These are phyloP conservation scores for Gaertneriomyces semiglobifer DNA, from an alignment of 192 early-diverging fungal species.

Conservation along the genomic window DNA sequence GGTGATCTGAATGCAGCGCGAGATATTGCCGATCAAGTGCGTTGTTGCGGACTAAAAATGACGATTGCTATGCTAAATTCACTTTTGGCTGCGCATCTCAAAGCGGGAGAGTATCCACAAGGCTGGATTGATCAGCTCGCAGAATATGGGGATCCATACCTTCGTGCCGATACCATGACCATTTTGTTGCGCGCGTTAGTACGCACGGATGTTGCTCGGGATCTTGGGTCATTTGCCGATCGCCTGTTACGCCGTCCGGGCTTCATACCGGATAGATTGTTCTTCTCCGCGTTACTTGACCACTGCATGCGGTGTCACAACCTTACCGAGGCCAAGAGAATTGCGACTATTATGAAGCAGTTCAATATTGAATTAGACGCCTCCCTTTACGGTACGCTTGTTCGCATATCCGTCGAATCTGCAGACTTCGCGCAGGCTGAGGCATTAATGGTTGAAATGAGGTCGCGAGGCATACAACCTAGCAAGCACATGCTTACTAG, in stretches of 20 bases:
- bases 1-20: not conserved
- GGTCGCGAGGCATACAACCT: not conserved
- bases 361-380: not conserved
- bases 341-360: not conserved
- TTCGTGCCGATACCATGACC: not conserved
- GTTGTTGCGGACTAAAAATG: not conserved
- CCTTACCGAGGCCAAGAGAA: not conserved
- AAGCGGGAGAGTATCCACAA: not conserved
- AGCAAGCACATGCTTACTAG: not conserved
- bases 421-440: not conserved
- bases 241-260: not conserved
- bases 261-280: not conserved
- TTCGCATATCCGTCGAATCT: too few relatives aligned
- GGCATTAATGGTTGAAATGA: not conserved
- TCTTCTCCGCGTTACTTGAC: not conserved
- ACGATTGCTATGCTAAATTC: slow-evolving; percentile 3
- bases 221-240: too few relatives aligned
- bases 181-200: not conserved
- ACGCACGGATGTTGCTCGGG: not conserved
- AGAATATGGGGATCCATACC: not conserved
- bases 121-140: not conserved
- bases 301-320: not conserved
- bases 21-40: not conserved
- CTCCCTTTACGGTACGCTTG: slow-evolving; percentile 1
- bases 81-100: not conserved